These are phyloP conservation scores for Cichorium intybus DNA, from an alignment of 140 eudicot species.

Conservation along the genomic window DNA sequence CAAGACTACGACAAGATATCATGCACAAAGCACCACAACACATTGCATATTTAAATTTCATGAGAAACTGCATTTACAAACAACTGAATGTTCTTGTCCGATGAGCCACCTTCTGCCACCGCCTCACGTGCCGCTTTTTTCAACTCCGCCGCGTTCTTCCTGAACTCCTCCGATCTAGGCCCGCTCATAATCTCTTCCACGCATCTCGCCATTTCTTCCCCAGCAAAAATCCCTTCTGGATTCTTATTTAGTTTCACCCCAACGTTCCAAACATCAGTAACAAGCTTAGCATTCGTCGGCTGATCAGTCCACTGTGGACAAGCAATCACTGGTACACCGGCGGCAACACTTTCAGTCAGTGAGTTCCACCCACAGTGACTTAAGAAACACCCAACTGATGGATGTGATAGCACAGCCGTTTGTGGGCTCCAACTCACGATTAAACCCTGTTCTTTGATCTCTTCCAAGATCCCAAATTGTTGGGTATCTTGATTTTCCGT, in stretches of 20 bases:
- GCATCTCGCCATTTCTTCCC: slow-evolving; percentile 37
- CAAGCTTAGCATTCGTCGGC: slow-evolving; percentile 46
- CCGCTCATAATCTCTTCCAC: slow-evolving; percentile 37
- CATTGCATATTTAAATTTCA: background rate
- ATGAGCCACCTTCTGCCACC: slow-evolving; percentile 38
- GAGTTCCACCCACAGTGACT: slow-evolving; percentile 55
- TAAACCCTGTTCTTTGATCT: slow-evolving; percentile 37
- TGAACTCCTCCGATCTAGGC: slow-evolving; percentile 27
- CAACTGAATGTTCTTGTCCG: slow-evolving; percentile 32
- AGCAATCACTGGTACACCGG: slow-evolving; percentile 49
- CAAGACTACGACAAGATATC: background rate
- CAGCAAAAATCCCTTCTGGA: slow-evolving; percentile 15
- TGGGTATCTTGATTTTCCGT: slow-evolving; percentile 9
- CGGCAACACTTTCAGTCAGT: slow-evolving; percentile 30
- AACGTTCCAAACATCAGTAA: slow-evolving; percentile 30
- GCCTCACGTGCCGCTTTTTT: slow-evolving; percentile 29
- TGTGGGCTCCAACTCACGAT: slow-evolving; percentile 52
- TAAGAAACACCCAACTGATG: slow-evolving; percentile 42
- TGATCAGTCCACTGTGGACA: slow-evolving; percentile 46
- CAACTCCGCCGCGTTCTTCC: slow-evolving; percentile 35
- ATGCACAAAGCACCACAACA: background rate
- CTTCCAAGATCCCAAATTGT: slow-evolving; percentile 13
- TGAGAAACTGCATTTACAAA: slow-evolving; percentile 21
- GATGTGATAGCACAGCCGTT: slow-evolving; percentile 35
- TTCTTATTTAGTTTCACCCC: slow-evolving; percentile 30